Evolutionary conservation across 768 basidiomycete species (phyloP).

Genomic region (Mycena indigotica): DNA sequence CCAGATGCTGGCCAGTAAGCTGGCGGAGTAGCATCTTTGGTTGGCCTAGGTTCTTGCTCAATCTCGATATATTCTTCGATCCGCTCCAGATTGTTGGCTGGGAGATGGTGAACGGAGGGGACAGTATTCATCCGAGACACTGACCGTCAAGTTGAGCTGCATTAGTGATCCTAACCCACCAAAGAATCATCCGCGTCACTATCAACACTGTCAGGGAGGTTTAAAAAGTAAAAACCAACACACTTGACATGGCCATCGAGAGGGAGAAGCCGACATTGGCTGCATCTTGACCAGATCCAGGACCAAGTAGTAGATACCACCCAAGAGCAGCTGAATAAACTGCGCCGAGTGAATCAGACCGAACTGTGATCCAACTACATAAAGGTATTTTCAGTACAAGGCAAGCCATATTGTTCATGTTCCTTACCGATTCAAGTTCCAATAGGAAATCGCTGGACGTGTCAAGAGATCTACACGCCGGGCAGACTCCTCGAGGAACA

Average conservation of each 20-base stretch:
- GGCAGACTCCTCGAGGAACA: constrained; percentile 45
- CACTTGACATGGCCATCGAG: constrained; percentile 40
- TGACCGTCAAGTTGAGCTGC: constrained; percentile 47
- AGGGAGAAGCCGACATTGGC: constrained; percentile 47
- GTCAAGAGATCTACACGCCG: constrained; percentile 50
- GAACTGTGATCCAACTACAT: constrained; percentile 44
- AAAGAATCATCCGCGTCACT: constrained; percentile 47
- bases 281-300: constrained; percentile 23
- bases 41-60: constrained; percentile 48
- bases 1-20: constrained; percentile 69
- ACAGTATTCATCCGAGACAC: background rate
- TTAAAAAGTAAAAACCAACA: background rate
- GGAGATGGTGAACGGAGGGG: background rate
- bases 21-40: constrained; percentile 46
- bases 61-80: constrained; percentile 57
- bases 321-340: constrained; percentile 54
- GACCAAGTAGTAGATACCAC: constrained; percentile 51
- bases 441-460: constrained; percentile 44
- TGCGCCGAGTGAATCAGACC: constrained; percentile 34
- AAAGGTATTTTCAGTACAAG: background rate
- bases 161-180: constrained; percentile 47
- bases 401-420: background rate
- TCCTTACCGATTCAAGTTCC: constrained; percentile 48
- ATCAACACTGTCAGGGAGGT: background rate
- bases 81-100: constrained; percentile 40